Evolutionary conservation across 2,329 filamentous ascomycete species (phyloP), one percentile per base, ranked within the genome.

Genomic region (Coniochaeta pulveracea): DNA sequence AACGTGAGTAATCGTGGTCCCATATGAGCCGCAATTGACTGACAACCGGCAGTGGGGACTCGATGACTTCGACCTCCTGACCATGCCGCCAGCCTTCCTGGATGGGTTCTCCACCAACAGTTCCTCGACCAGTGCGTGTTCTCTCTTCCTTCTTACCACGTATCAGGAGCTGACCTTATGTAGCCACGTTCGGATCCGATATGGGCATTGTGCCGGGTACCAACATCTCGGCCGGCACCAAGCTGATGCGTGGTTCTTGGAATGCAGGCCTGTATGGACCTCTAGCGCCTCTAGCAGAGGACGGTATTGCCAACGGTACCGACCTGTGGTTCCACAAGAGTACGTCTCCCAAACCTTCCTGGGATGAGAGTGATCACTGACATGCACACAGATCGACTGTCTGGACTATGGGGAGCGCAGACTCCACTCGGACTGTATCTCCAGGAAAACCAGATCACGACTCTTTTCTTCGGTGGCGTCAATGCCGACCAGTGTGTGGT

Each of bases 401-500:
- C 42, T 15, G 49, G 48, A 11, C 39, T 52, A 6, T 51, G 48
- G 48, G 49, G 47, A 15, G 42, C 47, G 10, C 48, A 52, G 36
- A 52, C 48, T 9, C 49, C 48, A 0, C 41, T 46, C 12, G 48
- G 49, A 5, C 40, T 49, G 10, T 52, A 45, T 37, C 28, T 51
- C 19, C 47, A 50, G 35, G 48, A 48, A 34, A 50, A 49, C 18
- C 43, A 46, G 26, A 50, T 49, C 36, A 52, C 48, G 21, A 52
- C 48, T 1, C 40, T 52, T 11, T 52, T 52, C 40, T 47, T 52
- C 15, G 47, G 47, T 5, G 49, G 49, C 26, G 49, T 52, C 5
- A 52, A 51, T 33, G 47, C 46, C 3, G 48, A 52, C 37, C 48
- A 51, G 34, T 51, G 49, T 31, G 48, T 51, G 14, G n/a, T n/a